Evolutionary conservation across 371 early-diverging fungal species (phyloP), one percentile per base, ranked within the genome.

Genomic region (Apophysomyces trapeziformis): DNA sequence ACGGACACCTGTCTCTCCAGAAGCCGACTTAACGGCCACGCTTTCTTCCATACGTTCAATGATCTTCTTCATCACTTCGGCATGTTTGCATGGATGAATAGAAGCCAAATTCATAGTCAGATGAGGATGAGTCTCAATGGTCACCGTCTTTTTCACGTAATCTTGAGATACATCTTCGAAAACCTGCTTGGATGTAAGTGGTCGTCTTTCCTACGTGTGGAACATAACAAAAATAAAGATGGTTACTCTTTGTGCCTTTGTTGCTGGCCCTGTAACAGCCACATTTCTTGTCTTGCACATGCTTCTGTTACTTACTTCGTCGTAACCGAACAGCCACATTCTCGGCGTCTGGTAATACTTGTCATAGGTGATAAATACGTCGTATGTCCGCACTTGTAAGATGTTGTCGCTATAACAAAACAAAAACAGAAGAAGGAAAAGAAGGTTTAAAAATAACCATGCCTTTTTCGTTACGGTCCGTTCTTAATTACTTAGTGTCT

Each of bases 321-420:
- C 93, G 75, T 97, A 99, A 7, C 99, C 99, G 82, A 92, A 95
- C 62, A 99, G 85, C 94, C 95, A 98, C 67, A 99, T 90, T 38
- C 97, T 90, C 12, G 99, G 99, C 0, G 97, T 97, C 77, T 96
- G 96, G 71, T 96, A 96, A 77, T 96, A 97, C 78, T 99, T 99
- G 88, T 99, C 99, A 80, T 99, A 99, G 12, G 98, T 96, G 68
- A 99, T 99, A 70, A 93, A 93, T 41, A 99, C 86, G 79, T 97
- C 98, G 71, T 97, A 99, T 2, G 98, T 97, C 67, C 98, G 90
- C 21, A 96, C 96, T 61, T 88, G 91, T 64, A 97, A 78, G 71
- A 97, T 93, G 74, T 95, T 96, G 77, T 95, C 93, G 66, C 89
- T 88, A 60, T 61, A 26, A 26, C 32, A 26, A 26, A 26, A 26